Evolutionary conservation across 1,284 basidiomycete species (phyloP).

Genomic region (Kwoniella shivajii): DNA sequence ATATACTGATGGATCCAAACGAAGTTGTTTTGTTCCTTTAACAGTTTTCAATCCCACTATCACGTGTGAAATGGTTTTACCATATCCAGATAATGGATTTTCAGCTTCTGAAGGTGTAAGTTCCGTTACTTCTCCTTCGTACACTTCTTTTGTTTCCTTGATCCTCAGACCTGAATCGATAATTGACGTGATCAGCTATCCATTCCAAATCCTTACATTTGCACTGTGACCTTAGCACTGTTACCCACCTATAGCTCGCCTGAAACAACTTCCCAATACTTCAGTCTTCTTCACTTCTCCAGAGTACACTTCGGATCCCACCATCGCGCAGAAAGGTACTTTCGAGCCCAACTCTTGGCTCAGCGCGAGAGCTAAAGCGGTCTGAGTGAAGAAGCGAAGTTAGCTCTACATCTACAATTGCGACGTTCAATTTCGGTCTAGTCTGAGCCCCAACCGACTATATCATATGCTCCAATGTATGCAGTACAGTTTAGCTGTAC

Average conservation of each 20-base stretch:
- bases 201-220: background rate
- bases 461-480: too few species aligned
- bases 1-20: conserved; percentile 93
- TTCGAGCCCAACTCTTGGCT: conserved; percentile 92
- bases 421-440: too few species aligned
- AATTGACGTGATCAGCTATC: background rate
- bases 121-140: conserved; percentile 97
- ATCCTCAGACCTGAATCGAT: conserved; percentile 73
- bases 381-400: conserved; percentile 75
- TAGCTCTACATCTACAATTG: too few species aligned
- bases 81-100: conserved; percentile 94
- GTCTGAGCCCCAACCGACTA: too few species aligned
- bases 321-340: conserved; percentile 98
- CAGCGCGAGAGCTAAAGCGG: conserved; percentile 89
- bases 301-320: conserved; percentile 94
- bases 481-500: too few species aligned
- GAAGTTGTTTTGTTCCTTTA: conserved; percentile 96
- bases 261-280: conserved; percentile 92
- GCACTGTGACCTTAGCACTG: background rate
- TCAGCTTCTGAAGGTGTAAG: conserved; percentile 93
- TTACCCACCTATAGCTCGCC: conserved; percentile 86
- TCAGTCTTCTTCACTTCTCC: conserved; percentile 99
- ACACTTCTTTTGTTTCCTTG: conserved; percentile 98
- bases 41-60: conserved; percentile 96
- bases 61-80: conserved; percentile 97